Evolutionary conservation across 208 protist species (phyloP).

Genomic region (Trypanosoma rangeli): DNA sequence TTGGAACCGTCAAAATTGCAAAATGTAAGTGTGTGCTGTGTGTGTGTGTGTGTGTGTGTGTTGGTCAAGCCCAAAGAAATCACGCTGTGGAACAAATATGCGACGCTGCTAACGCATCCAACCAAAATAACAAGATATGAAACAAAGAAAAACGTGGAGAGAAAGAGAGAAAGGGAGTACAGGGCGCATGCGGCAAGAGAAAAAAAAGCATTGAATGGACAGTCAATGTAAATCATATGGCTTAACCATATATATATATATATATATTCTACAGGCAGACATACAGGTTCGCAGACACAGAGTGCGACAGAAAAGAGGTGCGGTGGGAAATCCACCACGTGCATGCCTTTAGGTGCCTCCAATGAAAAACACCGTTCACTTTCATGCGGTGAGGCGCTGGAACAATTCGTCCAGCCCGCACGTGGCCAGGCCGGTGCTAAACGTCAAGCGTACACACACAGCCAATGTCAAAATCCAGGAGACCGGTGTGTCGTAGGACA

Average conservation of each 20-base stretch:
- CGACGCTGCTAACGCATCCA: background rate
- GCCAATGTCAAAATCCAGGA: constrained; percentile 25
- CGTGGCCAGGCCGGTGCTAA: background rate
- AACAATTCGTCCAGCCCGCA: constrained; percentile 6
- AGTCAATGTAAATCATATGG: background rate
- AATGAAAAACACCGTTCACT: background rate
- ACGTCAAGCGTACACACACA: constrained; percentile 5
- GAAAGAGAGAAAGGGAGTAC: background rate
- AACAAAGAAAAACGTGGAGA: background rate
- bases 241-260: constrained; percentile 3
- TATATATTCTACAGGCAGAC: constrained; percentile 1
- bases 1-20: background rate
- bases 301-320: no score
- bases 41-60: background rate
- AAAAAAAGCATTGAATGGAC: background rate
- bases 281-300: constrained; percentile 10
- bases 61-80: background rate
- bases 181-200: background rate
- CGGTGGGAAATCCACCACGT: background rate
- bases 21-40: background rate
- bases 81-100: background rate
- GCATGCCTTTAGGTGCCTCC: background rate
- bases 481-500: constrained; percentile 9
- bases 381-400: constrained; percentile 17
- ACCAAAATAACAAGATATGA: background rate